Evolutionary conservation across 129 eudicot genomes (phyloP).

Genomic region (Tagetes patula): DNA sequence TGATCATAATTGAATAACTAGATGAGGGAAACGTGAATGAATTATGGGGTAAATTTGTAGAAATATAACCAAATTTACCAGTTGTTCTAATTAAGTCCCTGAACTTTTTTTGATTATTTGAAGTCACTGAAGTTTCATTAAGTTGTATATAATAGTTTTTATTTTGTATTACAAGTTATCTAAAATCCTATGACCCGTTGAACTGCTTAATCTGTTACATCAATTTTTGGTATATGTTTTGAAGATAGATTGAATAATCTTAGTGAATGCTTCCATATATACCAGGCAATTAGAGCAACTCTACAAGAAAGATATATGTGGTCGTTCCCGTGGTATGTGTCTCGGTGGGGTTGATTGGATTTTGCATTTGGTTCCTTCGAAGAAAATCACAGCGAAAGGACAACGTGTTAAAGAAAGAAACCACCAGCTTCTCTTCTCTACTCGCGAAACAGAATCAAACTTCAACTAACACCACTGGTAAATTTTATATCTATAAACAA

Average conservation of each 20-base stretch:
- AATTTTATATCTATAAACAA: not conserved
- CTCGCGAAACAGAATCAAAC: constrained; percentile 21
- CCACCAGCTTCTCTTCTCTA: constrained; percentile 28
- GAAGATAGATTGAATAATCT: not conserved
- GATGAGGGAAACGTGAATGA: too few relatives aligned
- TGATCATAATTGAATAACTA: too few relatives aligned
- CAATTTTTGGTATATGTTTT: not conserved
- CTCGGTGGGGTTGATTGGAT: constrained; percentile 22
- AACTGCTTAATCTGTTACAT: not conserved
- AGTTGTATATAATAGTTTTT: too few relatives aligned
- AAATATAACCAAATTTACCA: too few relatives aligned
- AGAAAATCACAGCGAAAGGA: not conserved
- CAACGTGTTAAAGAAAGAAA: constrained; percentile 10
- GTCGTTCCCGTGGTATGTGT: constrained; percentile 19
- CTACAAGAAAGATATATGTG: constrained; percentile 14
- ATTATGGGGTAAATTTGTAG: too few relatives aligned
- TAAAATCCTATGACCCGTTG: not conserved
- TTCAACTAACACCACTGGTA: constrained; percentile 29
- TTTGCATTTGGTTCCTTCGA: constrained; percentile 21
- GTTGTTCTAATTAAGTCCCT: too few relatives aligned
- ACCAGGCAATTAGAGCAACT: constrained; percentile 25
- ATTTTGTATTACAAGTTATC: not conserved
- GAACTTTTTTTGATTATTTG: too few relatives aligned
- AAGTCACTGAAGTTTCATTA: too few relatives aligned
- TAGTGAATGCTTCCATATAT: not conserved